These are phyloP conservation scores for Nigrospora osmanthi DNA, from an alignment of 2,329 filamentous ascomycete genomes.

Conservation along the genomic window DNA sequence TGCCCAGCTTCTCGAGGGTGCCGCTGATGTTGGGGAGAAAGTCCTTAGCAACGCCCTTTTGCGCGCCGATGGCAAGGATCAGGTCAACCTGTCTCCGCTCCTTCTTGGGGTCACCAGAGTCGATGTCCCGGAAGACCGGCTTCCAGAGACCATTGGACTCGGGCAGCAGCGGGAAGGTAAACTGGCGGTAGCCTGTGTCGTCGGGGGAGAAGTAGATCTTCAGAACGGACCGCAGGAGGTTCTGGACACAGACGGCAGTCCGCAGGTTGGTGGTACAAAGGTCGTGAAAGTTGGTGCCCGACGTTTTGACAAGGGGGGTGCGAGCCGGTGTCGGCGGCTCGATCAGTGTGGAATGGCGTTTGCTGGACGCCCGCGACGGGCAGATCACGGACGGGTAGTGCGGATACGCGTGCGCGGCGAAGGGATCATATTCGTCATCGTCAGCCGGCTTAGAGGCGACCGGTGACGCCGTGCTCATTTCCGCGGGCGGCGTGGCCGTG, in stretches of 20 bases:
- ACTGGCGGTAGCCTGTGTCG: conserved; percentile 37
- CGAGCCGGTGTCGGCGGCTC: conserved; percentile 10
- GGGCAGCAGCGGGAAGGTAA: conserved; percentile 37
- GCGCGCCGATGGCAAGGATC: conserved; percentile 52
- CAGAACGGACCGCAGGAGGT: conserved; percentile 46
- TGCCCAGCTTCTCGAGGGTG: conserved; percentile 47
- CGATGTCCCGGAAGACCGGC: conserved; percentile 37
- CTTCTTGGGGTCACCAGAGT: conserved; percentile 17
- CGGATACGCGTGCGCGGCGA: conserved; percentile 13
- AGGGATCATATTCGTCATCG: conserved; percentile 39
- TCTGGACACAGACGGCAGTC: conserved; percentile 47
- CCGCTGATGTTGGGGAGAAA: conserved; percentile 40
- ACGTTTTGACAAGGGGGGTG: conserved; percentile 33
- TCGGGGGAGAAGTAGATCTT: conserved; percentile 41
- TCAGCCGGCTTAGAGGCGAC: conserved; percentile 5
- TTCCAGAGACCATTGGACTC: conserved; percentile 45
- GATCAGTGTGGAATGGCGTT: background rate
- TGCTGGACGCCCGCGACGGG: too few relatives aligned
- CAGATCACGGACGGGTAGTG: too few relatives aligned
- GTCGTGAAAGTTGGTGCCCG: conserved; percentile 36
- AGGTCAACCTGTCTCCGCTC: conserved; percentile 41
- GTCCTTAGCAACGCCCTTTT: conserved; percentile 42
- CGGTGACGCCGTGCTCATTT: background rate
- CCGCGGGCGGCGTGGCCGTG: too few relatives aligned
- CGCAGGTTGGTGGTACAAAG: conserved; percentile 31